These are phyloP conservation scores for Parascedosporium putredinis DNA, from an alignment of 2,329 filamentous ascomycete genomes.

Conservation along the genomic window DNA sequence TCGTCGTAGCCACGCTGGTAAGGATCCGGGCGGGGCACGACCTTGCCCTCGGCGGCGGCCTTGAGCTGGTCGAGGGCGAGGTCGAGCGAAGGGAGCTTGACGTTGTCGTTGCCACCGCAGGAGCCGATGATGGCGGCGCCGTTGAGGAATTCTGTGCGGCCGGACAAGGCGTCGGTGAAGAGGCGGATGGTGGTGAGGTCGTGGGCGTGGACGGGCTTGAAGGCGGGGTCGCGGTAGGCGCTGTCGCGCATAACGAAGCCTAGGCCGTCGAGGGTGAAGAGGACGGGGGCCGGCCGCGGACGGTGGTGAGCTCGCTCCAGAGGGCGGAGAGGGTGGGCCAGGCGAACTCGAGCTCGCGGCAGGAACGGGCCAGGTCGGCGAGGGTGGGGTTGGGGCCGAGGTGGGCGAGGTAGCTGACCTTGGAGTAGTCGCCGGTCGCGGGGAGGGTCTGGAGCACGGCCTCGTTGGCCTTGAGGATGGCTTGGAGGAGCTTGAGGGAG, in stretches of 20 bases:
- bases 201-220: slow-evolving; percentile 71
- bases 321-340: slow-evolving; percentile 74
- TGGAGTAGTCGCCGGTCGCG: slow-evolving; percentile 33
- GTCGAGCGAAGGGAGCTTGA: slow-evolving; percentile 54
- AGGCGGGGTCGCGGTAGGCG: slow-evolving; percentile 62
- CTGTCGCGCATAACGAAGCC: slow-evolving; percentile 71
- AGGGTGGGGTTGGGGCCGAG: slow-evolving; percentile 55
- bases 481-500: slow-evolving; percentile 61
- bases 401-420: slow-evolving; percentile 35
- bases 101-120: slow-evolving; percentile 61
- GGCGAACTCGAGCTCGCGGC: slow-evolving; percentile 64
- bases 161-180: slow-evolving; percentile 63
- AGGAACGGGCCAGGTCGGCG: slow-evolving; percentile 57
- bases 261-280: slow-evolving; percentile 71
- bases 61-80: slow-evolving; percentile 51
- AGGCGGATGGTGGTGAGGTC: slow-evolving; percentile 67
- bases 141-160: slow-evolving; percentile 47
- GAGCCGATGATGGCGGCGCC: slow-evolving; percentile 72
- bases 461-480: slow-evolving; percentile 63
- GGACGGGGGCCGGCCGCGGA: slow-evolving; percentile 46
- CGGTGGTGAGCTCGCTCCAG: slow-evolving; percentile 61
- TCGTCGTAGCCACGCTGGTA: slow-evolving; percentile 47
- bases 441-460: slow-evolving; percentile 45
- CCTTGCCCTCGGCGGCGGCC: slow-evolving; percentile 28
- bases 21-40: slow-evolving; percentile 35